Evolutionary conservation across 2,329 filamentous ascomycete genomes (phyloP), one percentile per base, ranked within the genome.

Genomic region (Monosporascus sp.): DNA sequence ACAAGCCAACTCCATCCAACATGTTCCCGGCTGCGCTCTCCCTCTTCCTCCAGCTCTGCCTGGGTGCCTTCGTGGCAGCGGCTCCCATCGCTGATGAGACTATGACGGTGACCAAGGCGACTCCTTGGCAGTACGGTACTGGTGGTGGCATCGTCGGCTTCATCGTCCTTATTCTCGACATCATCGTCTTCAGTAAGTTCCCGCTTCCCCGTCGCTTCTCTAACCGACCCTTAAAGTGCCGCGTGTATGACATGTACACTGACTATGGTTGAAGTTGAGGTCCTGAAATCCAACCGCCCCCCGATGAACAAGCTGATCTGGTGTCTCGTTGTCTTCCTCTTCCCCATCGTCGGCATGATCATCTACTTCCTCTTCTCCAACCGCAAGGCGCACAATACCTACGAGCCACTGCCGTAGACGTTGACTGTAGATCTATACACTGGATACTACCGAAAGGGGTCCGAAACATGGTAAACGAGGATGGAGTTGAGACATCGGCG

Each of bases 301-400:
- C 70, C 77, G 20, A 66, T 71, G 20, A 72, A 78, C 68, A 87
- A 87, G 72, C 66, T 86, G 3, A 70, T 85, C 31, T 87, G 84
- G 84, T 80, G 75, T 48, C 71, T 86, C 1, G 71, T 84, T 44
- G 81, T 86, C 62, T 86, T 86, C 72, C 68, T 86, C 57, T 85
- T 86, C 72, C 84, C 84, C 4, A 72, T 87, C 48, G 65, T 81
- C 59, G 84, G 84, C 55, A 74, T 85, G 67, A 68, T 85, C 62
- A 70, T 85, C 68, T 87, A 86, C 71, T 86, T 75, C 65, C 69
- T 87, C 50, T 85, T 86, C 71, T 84, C 82, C 47, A 81, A 86
- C 70, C 80, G 83, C 49, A 70, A 73, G 44, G 72, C 75, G 27
- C 81, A 85, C 67, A 80, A 77, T 65, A 72, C 72, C 38, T 85